Conservation (phyloP, 2,329 filamentous ascomycete species). For the Akanthomyces dipterigenus region DNA sequence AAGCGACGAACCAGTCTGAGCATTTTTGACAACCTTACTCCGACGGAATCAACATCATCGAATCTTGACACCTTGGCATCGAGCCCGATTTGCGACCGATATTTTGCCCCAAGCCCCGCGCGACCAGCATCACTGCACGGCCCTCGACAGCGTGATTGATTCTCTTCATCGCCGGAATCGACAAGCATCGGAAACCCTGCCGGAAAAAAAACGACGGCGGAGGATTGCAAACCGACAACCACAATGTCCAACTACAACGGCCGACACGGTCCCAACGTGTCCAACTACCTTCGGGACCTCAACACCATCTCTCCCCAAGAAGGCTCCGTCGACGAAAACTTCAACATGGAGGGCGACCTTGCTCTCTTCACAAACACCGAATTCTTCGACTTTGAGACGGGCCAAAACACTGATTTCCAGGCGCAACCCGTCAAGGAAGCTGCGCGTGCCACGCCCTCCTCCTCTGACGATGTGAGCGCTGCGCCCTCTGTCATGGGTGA, state of each 20-base stretch:
- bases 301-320: slow-evolving; percentile 65
- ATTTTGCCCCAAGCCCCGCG: neutral
- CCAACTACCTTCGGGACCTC: slow-evolving; percentile 79
- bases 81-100: neutral
- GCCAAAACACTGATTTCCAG: slow-evolving; percentile 52
- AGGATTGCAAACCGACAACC: neutral
- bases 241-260: slow-evolving; percentile 68
- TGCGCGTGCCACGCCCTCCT: slow-evolving; percentile 26
- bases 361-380: slow-evolving; percentile 76
- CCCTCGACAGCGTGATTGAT: neutral
- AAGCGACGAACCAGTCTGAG: neutral
- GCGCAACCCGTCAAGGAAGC: slow-evolving; percentile 40
- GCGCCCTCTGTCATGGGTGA: slow-evolving; percentile 38
- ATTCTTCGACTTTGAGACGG: slow-evolving; percentile 72
- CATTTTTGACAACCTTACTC: neutral
- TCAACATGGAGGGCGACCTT: slow-evolving; percentile 64
- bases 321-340: slow-evolving; percentile 45
- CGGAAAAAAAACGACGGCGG: neutral
- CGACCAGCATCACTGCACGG: neutral
- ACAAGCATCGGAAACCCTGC: neutral
- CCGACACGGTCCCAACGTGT: slow-evolving; percentile 78
- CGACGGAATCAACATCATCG: neutral
- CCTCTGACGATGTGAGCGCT: slow-evolving; percentile 32
- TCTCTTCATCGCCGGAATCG: neutral
- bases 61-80: neutral